These are phyloP conservation scores for Peltaster fructicola DNA, from an alignment of 2,329 filamentous ascomycete species.

Conservation along the genomic window DNA sequence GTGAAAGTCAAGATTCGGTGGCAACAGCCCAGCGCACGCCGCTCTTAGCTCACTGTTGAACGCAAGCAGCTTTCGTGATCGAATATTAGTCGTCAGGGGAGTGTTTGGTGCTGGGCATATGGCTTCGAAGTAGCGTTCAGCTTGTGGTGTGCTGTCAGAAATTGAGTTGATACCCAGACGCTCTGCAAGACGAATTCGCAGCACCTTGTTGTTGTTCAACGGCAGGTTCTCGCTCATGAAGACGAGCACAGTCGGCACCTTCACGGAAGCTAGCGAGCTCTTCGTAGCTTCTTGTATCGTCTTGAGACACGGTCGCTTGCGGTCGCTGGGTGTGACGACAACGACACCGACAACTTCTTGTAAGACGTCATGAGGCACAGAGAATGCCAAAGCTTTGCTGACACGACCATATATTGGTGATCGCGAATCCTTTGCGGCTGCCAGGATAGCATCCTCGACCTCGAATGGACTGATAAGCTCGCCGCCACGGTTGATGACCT, in stretches of 20 bases:
- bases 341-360: conserved; percentile 39
- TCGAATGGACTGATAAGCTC: conserved; percentile 43
- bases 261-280: conserved; percentile 33
- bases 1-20: conserved; percentile 10
- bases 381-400: conserved; percentile 35
- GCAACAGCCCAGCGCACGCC: conserved; percentile 7
- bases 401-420: conserved; percentile 31
- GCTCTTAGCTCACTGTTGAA: conserved; percentile 6
- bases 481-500: conserved; percentile 40
- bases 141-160: conserved; percentile 27
- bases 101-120: conserved; percentile 32
- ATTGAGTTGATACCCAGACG: conserved; percentile 29
- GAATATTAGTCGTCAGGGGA: conserved; percentile 26
- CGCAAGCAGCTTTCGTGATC: conserved; percentile 6
- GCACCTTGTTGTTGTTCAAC: conserved; percentile 41
- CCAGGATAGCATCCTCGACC: conserved; percentile 38
- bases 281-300: conserved; percentile 31
- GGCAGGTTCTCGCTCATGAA: conserved; percentile 40
- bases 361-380: conserved; percentile 33
- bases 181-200: conserved; percentile 35
- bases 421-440: conserved; percentile 24
- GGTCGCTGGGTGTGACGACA: conserved; percentile 30
- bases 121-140: conserved; percentile 33
- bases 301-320: conserved; percentile 30
- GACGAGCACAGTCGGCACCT: conserved; percentile 34